phyloP scores from a whole-genome alignment of 2,329 filamentous ascomycete genomes.

The Ophiosphaerella narmari region DNA sequence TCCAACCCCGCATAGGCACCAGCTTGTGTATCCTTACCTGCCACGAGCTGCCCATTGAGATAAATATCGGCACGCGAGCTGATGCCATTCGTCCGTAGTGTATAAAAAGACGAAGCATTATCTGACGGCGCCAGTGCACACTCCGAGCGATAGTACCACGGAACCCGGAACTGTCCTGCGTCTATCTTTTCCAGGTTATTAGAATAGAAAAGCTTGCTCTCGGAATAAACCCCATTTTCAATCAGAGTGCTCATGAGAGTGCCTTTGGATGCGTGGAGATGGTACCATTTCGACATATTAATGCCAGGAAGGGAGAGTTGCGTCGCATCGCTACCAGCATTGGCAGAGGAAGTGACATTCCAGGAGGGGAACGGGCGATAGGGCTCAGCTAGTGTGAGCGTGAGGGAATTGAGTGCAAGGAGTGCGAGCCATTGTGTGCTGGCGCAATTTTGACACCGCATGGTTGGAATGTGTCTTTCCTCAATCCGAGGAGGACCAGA shows the following conservation, averaged over 20 bases:
- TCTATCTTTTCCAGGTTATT: slow-evolving; percentile 55
- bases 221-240: slow-evolving; percentile 57
- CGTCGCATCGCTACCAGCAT: slow-evolving; percentile 11
- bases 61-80: slow-evolving; percentile 65
- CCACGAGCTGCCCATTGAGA: slow-evolving; percentile 61
- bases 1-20: slow-evolving; percentile 62
- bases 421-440: background rate
- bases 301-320: slow-evolving; percentile 26
- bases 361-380: slow-evolving; percentile 17
- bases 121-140: slow-evolving; percentile 44
- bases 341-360: slow-evolving; percentile 24
- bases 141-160: slow-evolving; percentile 65
- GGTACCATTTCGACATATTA: slow-evolving; percentile 59
- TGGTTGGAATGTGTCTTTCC: background rate
- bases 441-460: background rate
- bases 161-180: slow-evolving; percentile 54
- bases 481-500: background rate
- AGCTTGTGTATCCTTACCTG: slow-evolving; percentile 54
- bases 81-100: slow-evolving; percentile 64
- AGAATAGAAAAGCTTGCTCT: slow-evolving; percentile 61
- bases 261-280: slow-evolving; percentile 52
- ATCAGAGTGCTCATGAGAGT: slow-evolving; percentile 64
- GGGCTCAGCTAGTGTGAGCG: slow-evolving; percentile 3
- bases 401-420: background rate
- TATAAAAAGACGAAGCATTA: slow-evolving; percentile 50